phyloP scores from a whole-genome alignment of 208 protist genomes.

The Histomonas meleagridis region DNA sequence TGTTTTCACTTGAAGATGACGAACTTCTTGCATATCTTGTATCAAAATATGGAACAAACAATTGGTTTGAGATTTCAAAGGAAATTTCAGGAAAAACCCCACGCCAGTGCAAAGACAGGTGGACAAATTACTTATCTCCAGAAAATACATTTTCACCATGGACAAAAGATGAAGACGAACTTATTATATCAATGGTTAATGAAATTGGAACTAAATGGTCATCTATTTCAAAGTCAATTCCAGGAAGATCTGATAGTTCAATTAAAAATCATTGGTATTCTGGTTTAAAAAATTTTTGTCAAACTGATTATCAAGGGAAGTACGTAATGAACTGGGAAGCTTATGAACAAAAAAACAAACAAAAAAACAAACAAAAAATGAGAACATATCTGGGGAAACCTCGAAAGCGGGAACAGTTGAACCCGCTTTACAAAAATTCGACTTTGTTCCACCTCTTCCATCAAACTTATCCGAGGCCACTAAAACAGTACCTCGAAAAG shows the following conservation, averaged over 20 bases:
- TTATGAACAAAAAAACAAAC: too few species aligned
- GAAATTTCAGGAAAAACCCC: not conserved
- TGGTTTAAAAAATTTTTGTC: not conserved
- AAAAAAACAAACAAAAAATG: too few species aligned
- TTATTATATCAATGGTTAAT: slow-evolving; percentile 17
- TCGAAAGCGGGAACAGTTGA: too few species aligned
- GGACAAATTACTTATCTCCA: not conserved
- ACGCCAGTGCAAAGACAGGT: not conserved
- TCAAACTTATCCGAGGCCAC: too few species aligned
- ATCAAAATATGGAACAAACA: not conserved
- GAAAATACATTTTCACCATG: not conserved
- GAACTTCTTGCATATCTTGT: not conserved
- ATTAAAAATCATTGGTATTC: slow-evolving; percentile 21
- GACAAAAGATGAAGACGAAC: not conserved
- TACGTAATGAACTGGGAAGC: too few species aligned
- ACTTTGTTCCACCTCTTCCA: too few species aligned
- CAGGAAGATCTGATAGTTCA: not conserved
- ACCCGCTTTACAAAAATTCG: too few species aligned
- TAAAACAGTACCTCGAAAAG: too few species aligned
- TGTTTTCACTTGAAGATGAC: not conserved
- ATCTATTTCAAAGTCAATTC: not conserved
- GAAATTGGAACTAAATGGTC: slow-evolving; percentile 9
- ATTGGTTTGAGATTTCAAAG: not conserved
- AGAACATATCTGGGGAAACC: too few species aligned
- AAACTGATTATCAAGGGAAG: too few species aligned